phyloP scores from a whole-genome alignment of 352 stramenopile species.

The Pythium biforme region DNA sequence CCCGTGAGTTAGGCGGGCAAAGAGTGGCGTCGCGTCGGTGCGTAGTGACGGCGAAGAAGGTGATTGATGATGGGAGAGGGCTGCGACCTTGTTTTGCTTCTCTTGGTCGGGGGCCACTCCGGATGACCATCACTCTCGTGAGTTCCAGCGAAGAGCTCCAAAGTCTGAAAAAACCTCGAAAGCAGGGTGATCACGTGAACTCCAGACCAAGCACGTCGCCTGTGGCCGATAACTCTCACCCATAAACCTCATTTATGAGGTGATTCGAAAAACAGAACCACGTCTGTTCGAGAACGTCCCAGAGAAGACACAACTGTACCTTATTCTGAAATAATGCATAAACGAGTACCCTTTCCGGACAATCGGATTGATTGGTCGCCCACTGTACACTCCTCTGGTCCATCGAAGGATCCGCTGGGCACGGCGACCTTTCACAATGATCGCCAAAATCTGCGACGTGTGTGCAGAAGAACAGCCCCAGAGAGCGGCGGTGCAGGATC shows the following conservation, averaged over 20 bases:
- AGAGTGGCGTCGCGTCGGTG: not conserved
- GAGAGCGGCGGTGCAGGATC: not conserved
- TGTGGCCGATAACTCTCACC: not conserved
- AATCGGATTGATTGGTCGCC: not conserved
- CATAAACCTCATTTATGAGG: conserved; percentile 3
- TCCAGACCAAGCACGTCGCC: not conserved
- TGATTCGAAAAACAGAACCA: not conserved
- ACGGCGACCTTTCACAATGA: conserved; percentile 19
- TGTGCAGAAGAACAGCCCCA: not conserved
- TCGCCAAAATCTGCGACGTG: conserved; percentile 16
- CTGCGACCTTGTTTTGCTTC: conserved; percentile 2
- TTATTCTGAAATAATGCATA: not conserved
- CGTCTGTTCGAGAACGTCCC: conserved; percentile 16
- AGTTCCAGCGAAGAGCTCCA: conserved; percentile 6
- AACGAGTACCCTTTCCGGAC: not conserved
- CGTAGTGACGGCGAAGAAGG: conserved; percentile 1
- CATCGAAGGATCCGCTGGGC: conserved; percentile 3
- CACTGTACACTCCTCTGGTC: not conserved
- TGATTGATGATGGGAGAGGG: conserved; percentile 12
- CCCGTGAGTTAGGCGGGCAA: not conserved
- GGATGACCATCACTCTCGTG: conserved; percentile 20
- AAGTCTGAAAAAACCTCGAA: conserved; percentile 12
- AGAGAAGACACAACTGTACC: not conserved
- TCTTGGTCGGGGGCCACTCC: not conserved
- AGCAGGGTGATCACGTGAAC: conserved; percentile 1